Evolutionary conservation across 305 asterid species (phyloP), one percentile per base, ranked within the genome.

Genomic region (Solanum hybrid): DNA sequence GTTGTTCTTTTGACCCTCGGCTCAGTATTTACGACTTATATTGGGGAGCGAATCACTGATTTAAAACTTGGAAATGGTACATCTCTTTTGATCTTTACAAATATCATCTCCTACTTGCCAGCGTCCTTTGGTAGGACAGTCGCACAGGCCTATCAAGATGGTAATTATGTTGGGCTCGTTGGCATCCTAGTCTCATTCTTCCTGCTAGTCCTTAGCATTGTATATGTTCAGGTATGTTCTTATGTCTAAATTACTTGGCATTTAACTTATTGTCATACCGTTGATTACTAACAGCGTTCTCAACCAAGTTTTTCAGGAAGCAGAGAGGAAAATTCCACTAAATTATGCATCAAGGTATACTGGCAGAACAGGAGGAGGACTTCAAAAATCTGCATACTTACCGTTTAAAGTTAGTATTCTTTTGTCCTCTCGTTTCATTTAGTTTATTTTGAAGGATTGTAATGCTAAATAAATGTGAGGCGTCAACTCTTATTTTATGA

Each of bases 21-120:
- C 89, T 93, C 99, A 26, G 97, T 92, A 87, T 88, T 95, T 91
- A 95, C 99, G 14, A 96, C 98, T 35, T 97, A 93, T 89, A 95
- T 97, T 89, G 99, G 99, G 35, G 99, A 97, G 91, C 92, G 91
- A 89, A 97, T 96, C 87, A 93, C 98, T 6, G 98, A 97, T 90
- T 93, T 96, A 91, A 97, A 97, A 93, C 97, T 97, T 69, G 99
- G 99, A 90, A 97, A 97, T 40, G 99, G 99, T 17, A 97, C 99
- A 78, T 97, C 99, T 34, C 98, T 96, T 87, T 93, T 97, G 73
- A 97, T 97, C 91, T 97, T 97, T 95, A 97, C 99, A 85, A 97
- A 97, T 93, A 97, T 97, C 91, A 94, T 97, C 91, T 97, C 99
- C 90, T 97, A 95, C 94, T 90, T 97, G 92, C 99, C 99, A 38